Conservation (phyloP, 2,329 filamentous ascomycete genomes). For the Taxawa tesnikishii region DNA sequence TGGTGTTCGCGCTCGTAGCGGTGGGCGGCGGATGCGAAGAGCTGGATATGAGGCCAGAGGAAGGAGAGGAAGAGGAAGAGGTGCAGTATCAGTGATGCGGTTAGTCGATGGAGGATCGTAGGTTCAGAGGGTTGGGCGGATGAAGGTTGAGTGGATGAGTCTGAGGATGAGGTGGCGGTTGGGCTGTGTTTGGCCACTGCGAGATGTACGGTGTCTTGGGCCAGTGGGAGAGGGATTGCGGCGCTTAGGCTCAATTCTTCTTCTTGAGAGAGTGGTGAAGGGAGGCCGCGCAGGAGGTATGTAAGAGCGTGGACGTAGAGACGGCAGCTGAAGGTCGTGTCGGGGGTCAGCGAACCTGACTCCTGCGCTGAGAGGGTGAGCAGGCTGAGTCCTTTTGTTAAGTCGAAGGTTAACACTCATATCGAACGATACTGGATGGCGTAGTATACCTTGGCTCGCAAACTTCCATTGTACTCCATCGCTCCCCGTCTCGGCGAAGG, state of each 20-base stretch:
- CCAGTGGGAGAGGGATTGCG: slow-evolving; percentile 29
- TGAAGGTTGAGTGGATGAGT: neutral
- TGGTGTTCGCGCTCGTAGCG: slow-evolving; percentile 55
- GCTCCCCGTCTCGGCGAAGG: slow-evolving; percentile 5
- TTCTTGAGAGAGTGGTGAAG: slow-evolving; percentile 41
- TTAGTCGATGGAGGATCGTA: slow-evolving; percentile 46
- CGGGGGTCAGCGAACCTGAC: slow-evolving; percentile 22
- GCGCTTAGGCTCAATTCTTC: slow-evolving; percentile 41
- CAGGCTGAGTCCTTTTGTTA: slow-evolving; percentile 31
- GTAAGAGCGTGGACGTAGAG: slow-evolving; percentile 52
- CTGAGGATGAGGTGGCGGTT: slow-evolving; percentile 6
- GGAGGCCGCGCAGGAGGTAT: slow-evolving; percentile 53
- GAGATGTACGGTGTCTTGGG: neutral
- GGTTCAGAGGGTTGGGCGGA: slow-evolving; percentile 11
- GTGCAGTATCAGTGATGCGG: slow-evolving; percentile 45
- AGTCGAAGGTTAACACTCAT: neutral
- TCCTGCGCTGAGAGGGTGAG: slow-evolving; percentile 34
- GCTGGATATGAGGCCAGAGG: slow-evolving; percentile 47
- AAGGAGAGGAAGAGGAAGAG: slow-evolving; percentile 49
- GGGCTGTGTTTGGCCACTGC: slow-evolving; percentile 8
- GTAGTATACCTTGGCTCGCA: slow-evolving; percentile 33
- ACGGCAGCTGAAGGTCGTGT: slow-evolving; percentile 41
- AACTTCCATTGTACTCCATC: slow-evolving; percentile 38
- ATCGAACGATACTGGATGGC: neutral
- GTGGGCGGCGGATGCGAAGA: slow-evolving; percentile 42